These are phyloP conservation scores for Boechera retrofracta DNA, from an alignment of 345 rosid genomes.

Conservation along the genomic window DNA sequence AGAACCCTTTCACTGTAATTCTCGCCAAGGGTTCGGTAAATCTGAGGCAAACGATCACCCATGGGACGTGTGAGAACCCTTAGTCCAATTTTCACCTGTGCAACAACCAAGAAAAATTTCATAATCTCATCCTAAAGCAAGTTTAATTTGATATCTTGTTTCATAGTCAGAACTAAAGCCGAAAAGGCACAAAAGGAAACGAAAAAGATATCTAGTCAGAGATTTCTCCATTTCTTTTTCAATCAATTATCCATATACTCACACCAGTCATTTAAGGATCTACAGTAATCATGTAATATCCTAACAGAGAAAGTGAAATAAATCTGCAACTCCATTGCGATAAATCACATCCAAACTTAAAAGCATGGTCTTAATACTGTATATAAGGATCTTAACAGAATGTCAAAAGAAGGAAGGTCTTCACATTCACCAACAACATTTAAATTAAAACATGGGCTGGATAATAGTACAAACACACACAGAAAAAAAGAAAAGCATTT, in stretches of 20 bases:
- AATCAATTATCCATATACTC: conserved; percentile 1
- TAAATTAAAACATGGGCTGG: neutral
- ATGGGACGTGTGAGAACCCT: conserved; percentile 93
- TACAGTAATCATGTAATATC: neutral
- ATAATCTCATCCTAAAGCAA: neutral
- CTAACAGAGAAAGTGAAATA: neutral
- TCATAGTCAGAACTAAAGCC: too few relatives aligned
- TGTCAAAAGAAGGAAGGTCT: conserved; percentile 3
- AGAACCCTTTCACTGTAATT: conserved; percentile 85
- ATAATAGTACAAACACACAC: neutral
- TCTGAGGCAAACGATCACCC: conserved; percentile 68
- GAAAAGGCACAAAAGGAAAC: too few relatives aligned
- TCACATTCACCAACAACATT: neutral
- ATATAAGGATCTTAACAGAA: conserved; percentile 1
- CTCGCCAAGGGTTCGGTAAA: conserved; percentile 85
- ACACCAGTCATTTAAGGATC: neutral
- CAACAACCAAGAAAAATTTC: conserved; percentile 18
- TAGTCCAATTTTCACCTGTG: conserved; percentile 90
- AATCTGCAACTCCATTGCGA: neutral
- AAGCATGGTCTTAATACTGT: conserved; percentile 3
- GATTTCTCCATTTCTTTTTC: neutral
- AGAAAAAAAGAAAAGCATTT: conserved; percentile 12
- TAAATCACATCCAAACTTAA: conserved; percentile 3
- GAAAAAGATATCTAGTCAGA: too few relatives aligned
- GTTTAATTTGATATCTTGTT: neutral